Base-by-base conservation (phyloP, 805 yeast species). In the Suhomyces kilbournensis region DNA sequence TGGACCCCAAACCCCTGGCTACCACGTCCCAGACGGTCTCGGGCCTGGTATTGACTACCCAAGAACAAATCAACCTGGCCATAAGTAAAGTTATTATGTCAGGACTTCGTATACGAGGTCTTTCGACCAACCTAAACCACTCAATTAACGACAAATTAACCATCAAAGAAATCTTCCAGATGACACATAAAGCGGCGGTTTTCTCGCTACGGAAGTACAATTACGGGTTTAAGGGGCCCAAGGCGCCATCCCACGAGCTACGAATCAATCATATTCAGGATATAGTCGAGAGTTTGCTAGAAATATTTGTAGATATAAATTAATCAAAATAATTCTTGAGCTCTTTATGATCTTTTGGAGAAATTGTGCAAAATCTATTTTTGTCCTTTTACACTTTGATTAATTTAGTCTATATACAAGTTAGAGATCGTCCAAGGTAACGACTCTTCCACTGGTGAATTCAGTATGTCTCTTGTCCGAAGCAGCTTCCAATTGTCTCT, bases 71-170 rank as follows among this genome's bases (percentile, higher is more conserved):
- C 35, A 60, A 67, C 46, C 69, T 61, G 52, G 69, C 70, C 12
- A 58, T 74, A 23, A 66, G 61, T 50, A 69, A 71, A 53, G 57
- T 73, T 8, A 66, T 74, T 14, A 60, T 69, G n/a, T 71, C 77
- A 15, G 79, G 78, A 7, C 60, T 75, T 19, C 62, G 79, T 49
- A 65, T 75, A 12, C 64, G 79, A 40, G 79, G 78, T 6, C 58
- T 74, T 32, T 62, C 70, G 14, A 58, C 64, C 23, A 54, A 60
- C 49, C 52, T 56, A 25, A 54, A 48, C 46, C 52, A 59, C 17
- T 55, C 66, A 10, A 47, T 56, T 7, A 72, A 71, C 52, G 76
- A 74, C 39, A 69, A 65, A 48, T 51, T 74, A 15, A 66, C 71
- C 32, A 65, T 72, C 17, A 70, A 71, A 47, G 79, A 75, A 52